phyloP scores from a whole-genome alignment of 179 eudicot genomes.

The Monotropa hypopitys region DNA sequence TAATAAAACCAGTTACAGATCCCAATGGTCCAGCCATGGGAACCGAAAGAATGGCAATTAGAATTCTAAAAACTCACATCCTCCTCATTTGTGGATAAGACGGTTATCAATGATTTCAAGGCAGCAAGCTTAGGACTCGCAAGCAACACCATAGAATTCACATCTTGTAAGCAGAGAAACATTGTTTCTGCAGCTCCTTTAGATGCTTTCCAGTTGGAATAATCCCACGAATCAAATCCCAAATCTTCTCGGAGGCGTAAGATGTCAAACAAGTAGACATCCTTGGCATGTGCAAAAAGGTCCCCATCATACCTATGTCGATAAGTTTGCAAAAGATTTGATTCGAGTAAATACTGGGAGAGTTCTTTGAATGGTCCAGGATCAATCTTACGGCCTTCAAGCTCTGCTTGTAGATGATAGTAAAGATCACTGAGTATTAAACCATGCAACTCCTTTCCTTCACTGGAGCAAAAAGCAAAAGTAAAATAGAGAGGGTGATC shows the following conservation, averaged over 20 bases:
- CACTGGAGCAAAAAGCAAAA: slow-evolving; percentile 37
- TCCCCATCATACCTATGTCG: slow-evolving; percentile 26
- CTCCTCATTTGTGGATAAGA: slow-evolving; percentile 34
- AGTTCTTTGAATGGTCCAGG: slow-evolving; percentile 76
- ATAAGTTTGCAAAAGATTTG: slow-evolving; percentile 42
- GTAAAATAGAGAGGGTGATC: background rate
- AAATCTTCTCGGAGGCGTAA: slow-evolving; percentile 44
- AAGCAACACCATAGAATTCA: slow-evolving; percentile 49
- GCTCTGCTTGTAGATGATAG: slow-evolving; percentile 90
- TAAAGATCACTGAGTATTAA: slow-evolving; percentile 74
- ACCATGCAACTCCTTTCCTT: slow-evolving; percentile 44
- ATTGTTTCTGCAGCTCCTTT: slow-evolving; percentile 48
- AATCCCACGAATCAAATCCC: slow-evolving; percentile 72
- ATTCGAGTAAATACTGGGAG: slow-evolving; percentile 39
- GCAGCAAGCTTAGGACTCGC: slow-evolving; percentile 59
- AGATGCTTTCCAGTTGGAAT: slow-evolving; percentile 57
- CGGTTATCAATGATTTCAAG: slow-evolving; percentile 46
- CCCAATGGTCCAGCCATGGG: background rate
- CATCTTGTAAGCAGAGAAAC: slow-evolving; percentile 42
- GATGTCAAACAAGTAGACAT: slow-evolving; percentile 41
- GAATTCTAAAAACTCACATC: slow-evolving; percentile 39
- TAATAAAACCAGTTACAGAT: background rate
- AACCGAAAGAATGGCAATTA: background rate
- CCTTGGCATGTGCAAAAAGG: slow-evolving; percentile 21
- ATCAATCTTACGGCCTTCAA: slow-evolving; percentile 81